Percentiles rank a stretch among this genome's conserved stretches.
Conservation (phyloP, 2,329 filamentous ascomycete genomes). For the Arthrinium puccinioides region DNA sequence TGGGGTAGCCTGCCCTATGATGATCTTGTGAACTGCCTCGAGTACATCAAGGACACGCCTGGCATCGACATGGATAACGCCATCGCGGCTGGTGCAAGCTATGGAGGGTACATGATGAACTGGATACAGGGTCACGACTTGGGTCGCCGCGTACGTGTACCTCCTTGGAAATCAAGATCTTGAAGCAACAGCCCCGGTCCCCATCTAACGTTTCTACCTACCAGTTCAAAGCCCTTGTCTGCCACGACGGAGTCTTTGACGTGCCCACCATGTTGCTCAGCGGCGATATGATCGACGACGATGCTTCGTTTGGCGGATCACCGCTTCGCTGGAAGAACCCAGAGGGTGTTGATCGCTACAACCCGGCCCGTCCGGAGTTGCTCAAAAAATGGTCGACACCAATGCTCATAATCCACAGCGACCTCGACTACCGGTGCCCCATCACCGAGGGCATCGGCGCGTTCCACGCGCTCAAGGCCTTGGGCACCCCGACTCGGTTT, state of each 20-base stretch:
- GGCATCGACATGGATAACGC: conserved; percentile 47
- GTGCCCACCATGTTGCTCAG: conserved; percentile 20
- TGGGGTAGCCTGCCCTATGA: conserved; percentile 49
- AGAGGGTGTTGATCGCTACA: conserved; percentile 41
- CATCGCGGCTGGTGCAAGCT: conserved; percentile 44
- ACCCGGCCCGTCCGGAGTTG: conserved; percentile 36
- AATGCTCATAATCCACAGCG: conserved; percentile 65
- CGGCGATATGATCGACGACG: conserved; percentile 13
- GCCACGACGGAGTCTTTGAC: conserved; percentile 39
- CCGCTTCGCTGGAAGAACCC: conserved; percentile 34
- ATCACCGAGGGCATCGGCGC: conserved; percentile 27
- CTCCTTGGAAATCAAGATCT: background rate
- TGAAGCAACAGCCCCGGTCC: background rate
- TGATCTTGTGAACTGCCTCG: conserved; percentile 47
- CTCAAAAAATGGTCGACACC: conserved; percentile 52
- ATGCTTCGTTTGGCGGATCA: conserved; percentile 34
- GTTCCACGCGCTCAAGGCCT: conserved; percentile 12
- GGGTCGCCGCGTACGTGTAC: conserved; percentile 31
- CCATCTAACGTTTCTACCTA: background rate
- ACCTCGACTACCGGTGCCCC: conserved; percentile 55
- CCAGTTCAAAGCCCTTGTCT: conserved; percentile 48
- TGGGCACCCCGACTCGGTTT: conserved; percentile 12
- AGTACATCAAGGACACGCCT: conserved; percentile 40
- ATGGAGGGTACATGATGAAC: conserved; percentile 55
- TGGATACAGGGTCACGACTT: conserved; percentile 49